Base-by-base conservation (phyloP, 208 protist genomes). In the Trypanosoma lewisi region DNA sequence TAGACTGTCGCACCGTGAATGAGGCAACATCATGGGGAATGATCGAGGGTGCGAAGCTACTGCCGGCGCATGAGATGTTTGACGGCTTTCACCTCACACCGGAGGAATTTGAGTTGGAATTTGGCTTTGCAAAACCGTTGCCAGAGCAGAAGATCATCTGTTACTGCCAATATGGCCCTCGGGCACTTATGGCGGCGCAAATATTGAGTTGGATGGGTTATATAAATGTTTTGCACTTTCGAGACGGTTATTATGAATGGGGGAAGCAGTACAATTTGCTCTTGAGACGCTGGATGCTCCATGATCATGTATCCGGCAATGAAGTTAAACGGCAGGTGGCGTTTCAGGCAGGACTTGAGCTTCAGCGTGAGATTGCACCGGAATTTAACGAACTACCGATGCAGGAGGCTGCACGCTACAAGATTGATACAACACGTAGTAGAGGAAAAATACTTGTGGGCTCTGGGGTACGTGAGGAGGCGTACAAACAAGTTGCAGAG, bases 121-220 rank as follows among this genome's bases (percentile, higher is more conserved):
- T 87, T 78, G 85, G 85, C 54, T 92, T 92, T 67, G 59, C 73
- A 14, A 92, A 92, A 57, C 85, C 85, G 27, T 55, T 60, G 14
- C 82, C 82, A 2, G 77, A 89, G 17, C 72, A 89, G 21, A 80
- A 77, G 52, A 85, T 92, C 53, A 88, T 92, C 30, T 92, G 80
- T 66, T 92, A 92, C 73, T 92, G 85, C 61, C 85, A 92, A 47
- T 92, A 85, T 60, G 85, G 85, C 12, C 85, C 85, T 7, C 79
- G 85, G 36, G 83, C 80, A 0, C 80, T 92, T 23, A 92, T 92
- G 85, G 85, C 85, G 30, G 82, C 85, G 39, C 85, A 92, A 67
- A 83, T 92, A 33, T 57, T 89, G n/a, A 89, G 82, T 67, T 92
- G 82, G 80, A 83, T 92, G 80, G 85, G 85, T 28, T 92, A 89